Conservation (phyloP, 2,329 filamentous ascomycete species). For the Stylonectria norvegica region DNA sequence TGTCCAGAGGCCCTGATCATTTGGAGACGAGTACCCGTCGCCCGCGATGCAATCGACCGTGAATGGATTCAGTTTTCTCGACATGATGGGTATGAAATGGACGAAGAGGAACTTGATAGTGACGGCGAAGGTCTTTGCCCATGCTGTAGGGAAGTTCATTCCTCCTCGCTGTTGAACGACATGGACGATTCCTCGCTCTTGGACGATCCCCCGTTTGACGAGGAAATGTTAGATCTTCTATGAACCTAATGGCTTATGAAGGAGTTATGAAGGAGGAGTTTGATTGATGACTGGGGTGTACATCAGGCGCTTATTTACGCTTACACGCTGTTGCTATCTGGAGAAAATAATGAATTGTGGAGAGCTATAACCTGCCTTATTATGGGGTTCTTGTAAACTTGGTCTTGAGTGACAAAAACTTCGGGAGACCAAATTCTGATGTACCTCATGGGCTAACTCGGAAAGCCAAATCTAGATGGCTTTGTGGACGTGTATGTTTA, state of each 20-base stretch:
- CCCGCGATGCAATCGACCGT: slow-evolving; percentile 39
- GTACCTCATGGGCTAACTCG: no score
- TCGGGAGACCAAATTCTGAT: no score
- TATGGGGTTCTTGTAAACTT: no score
- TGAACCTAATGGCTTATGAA: no score
- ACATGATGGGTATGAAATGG: slow-evolving; percentile 37
- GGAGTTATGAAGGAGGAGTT: no score
- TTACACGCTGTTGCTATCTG: slow-evolving; percentile 27
- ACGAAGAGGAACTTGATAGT: slow-evolving; percentile 31
- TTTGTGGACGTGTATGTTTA: no score
- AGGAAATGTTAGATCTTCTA: slow-evolving; percentile 28
- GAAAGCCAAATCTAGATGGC: no score
- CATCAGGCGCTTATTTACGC: slow-evolving; percentile 22
- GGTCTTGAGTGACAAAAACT: no score
- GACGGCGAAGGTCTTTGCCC: slow-evolving; percentile 38
- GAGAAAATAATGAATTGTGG: slow-evolving; percentile 19
- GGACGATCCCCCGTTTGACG: slow-evolving; percentile 30
- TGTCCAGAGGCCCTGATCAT: slow-evolving; percentile 44
- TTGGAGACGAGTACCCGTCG: slow-evolving; percentile 49
- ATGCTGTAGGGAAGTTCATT: slow-evolving; percentile 39
- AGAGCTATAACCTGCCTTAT: no score
- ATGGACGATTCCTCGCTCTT: slow-evolving; percentile 34
- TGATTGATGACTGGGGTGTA: slow-evolving; percentile 16
- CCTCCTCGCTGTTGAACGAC: no score
- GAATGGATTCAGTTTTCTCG: slow-evolving; percentile 49